Conservation (phyloP, 768 basidiomycete species). For the Suillus ampliporus region DNA sequence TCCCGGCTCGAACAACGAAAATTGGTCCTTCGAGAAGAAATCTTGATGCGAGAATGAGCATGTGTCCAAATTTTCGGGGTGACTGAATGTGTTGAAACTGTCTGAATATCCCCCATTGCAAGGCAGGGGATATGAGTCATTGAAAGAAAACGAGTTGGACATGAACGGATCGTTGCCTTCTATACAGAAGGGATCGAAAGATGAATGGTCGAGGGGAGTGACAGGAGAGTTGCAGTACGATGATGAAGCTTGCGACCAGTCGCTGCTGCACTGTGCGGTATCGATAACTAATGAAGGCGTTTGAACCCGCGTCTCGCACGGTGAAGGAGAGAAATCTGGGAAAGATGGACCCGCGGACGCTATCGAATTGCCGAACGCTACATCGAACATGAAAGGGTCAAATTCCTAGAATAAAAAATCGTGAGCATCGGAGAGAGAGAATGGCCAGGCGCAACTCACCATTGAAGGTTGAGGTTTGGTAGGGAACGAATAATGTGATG, state of each 20-base stretch:
- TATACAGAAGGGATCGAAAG: constrained; percentile 25
- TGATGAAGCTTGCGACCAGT: constrained; percentile 51
- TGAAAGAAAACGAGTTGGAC: constrained; percentile 24
- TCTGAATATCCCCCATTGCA: constrained; percentile 28
- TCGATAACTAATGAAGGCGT: constrained; percentile 46
- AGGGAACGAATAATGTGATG: constrained; percentile 34
- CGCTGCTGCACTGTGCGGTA: constrained; percentile 38
- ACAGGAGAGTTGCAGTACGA: constrained; percentile 50
- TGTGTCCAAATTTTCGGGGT: constrained; percentile 10
- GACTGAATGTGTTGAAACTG: constrained; percentile 26
- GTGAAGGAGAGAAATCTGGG: constrained; percentile 26
- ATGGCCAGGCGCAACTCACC: constrained; percentile 42
- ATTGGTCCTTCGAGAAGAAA: constrained; percentile 33
- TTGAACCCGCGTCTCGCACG: constrained; percentile 27
- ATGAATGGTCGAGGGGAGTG: constrained; percentile 40
- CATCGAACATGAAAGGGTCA: constrained; percentile 36
- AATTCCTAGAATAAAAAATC: constrained; percentile 25
- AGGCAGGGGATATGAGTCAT: constrained; percentile 17
- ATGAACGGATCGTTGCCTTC: constrained; percentile 29
- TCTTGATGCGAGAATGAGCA: constrained; percentile 23
- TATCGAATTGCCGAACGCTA: constrained; percentile 37
- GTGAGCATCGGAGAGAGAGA: constrained; percentile 16
- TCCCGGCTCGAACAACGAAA: constrained; percentile 30
- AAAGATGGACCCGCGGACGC: constrained; percentile 21
- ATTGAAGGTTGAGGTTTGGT: constrained; percentile 52